phyloP scores from a whole-genome alignment of 192 early-diverging fungal genomes.

The Dissophora globulifera region DNA sequence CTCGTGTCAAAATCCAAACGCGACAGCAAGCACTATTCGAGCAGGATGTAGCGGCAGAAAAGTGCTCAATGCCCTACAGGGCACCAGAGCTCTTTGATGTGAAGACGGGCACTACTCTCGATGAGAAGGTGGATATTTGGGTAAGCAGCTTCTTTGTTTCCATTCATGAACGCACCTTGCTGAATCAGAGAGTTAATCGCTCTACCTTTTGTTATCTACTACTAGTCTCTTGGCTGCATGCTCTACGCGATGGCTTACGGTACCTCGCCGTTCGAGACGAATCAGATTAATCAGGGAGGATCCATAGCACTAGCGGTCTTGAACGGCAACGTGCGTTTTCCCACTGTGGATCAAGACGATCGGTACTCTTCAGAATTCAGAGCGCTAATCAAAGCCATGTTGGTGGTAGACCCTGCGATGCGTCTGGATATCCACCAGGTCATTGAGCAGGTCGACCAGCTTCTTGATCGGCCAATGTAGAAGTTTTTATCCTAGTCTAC shows the following conservation, averaged over 20 bases:
- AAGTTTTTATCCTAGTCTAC: no score
- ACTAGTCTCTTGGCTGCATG: conserved; percentile 74
- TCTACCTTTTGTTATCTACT: no score
- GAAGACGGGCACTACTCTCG: conserved; percentile 64
- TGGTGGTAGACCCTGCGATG: conserved; percentile 65
- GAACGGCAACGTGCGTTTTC: conserved; percentile 69
- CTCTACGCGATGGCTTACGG: conserved; percentile 78
- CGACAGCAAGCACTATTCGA: conserved; percentile 70
- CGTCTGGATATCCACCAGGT: conserved; percentile 72
- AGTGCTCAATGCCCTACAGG: conserved; percentile 79
- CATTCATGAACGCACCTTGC: not conserved
- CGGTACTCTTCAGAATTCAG: conserved; percentile 66
- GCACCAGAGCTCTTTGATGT: conserved; percentile 87
- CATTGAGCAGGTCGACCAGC: conserved; percentile 38
- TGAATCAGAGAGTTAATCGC: no score
- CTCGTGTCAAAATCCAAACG: conserved; percentile 64
- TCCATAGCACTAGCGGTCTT: conserved; percentile 78
- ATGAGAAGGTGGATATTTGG: conserved; percentile 85
- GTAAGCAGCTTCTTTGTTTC: conserved; percentile 20
- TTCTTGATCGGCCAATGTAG: conserved; percentile 26
- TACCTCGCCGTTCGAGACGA: conserved; percentile 76
- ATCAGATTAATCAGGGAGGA: conserved; percentile 71
- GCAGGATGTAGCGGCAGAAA: conserved; percentile 77
- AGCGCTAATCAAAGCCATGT: conserved; percentile 68
- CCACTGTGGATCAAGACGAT: conserved; percentile 44